These are phyloP conservation scores for Kwoniella pini DNA, from an alignment of 768 basidiomycete genomes.

Conservation along the genomic window DNA sequence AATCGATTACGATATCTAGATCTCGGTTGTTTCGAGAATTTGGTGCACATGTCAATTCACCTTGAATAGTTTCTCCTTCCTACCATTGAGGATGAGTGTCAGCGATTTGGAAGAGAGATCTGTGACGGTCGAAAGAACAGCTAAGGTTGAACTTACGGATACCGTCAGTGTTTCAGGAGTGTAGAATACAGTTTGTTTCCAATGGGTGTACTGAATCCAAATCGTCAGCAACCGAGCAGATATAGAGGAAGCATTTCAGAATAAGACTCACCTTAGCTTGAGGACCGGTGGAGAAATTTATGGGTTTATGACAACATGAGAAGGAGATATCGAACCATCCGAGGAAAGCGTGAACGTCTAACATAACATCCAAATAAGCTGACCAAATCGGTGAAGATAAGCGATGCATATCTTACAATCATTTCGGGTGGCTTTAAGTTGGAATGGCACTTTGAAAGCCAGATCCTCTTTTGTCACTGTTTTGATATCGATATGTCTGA, in stretches of 20 bases:
- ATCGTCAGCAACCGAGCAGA: background rate
- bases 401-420: slow-evolving; percentile 71
- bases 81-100: slow-evolving; percentile 10
- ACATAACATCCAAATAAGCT: background rate
- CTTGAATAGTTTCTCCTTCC: slow-evolving; percentile 72
- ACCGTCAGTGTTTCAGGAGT: slow-evolving; percentile 61
- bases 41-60: slow-evolving; percentile 74
- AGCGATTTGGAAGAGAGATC: background rate
- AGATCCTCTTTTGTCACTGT: slow-evolving; percentile 96
- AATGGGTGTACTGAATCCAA: slow-evolving; percentile 54
- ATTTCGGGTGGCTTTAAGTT: slow-evolving; percentile 76
- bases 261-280: slow-evolving; percentile 76
- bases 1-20: slow-evolving; percentile 82
- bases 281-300: slow-evolving; percentile 94
- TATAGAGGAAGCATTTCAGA: too few relatives aligned
- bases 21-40: slow-evolving; percentile 93
- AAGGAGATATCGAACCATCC: slow-evolving; percentile 99
- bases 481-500: slow-evolving; percentile 89
- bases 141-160: slow-evolving; percentile 51
- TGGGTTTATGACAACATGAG: slow-evolving; percentile 91
- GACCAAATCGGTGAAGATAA: background rate
- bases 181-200: slow-evolving; percentile 90
- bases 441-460: slow-evolving; percentile 77
- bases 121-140: too few relatives aligned
- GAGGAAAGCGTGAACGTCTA: slow-evolving; percentile 95